Conservation (phyloP, 352 stramenopile genomes). For the Phytophthora nicotianae region DNA sequence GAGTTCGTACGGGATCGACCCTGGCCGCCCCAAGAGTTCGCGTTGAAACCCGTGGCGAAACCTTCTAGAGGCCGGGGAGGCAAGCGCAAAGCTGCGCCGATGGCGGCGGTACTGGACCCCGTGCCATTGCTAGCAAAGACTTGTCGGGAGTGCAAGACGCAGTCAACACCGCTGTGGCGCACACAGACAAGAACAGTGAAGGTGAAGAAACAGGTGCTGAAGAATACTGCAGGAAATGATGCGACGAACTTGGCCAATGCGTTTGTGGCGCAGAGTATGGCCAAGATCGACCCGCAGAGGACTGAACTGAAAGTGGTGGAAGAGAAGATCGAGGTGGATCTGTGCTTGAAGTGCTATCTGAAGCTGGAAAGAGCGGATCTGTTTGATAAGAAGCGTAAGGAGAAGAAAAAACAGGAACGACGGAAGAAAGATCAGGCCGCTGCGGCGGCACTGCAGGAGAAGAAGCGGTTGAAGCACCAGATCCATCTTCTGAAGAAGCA, state of each 20-base stretch:
- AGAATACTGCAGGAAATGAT: background rate
- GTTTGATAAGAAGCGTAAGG: slow-evolving; percentile 58
- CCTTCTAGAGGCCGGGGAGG: slow-evolving; percentile 44
- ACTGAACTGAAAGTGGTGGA: slow-evolving; percentile 27
- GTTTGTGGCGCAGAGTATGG: slow-evolving; percentile 18
- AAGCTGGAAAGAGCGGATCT: slow-evolving; percentile 71
- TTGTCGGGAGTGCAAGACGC: slow-evolving; percentile 53
- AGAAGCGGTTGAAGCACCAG: slow-evolving; percentile 54
- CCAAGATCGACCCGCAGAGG: slow-evolving; percentile 11
- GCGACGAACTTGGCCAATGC: slow-evolving; percentile 4
- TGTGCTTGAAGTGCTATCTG: slow-evolving; percentile 76
- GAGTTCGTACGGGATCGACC: slow-evolving; percentile 62
- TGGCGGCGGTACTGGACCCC: slow-evolving; percentile 52
- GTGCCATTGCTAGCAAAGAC: slow-evolving; percentile 37
- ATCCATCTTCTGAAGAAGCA: slow-evolving; percentile 64
- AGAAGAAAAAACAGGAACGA: slow-evolving; percentile 42
- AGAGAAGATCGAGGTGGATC: slow-evolving; percentile 40
- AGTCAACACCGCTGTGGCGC: slow-evolving; percentile 73
- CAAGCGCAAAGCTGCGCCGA: slow-evolving; percentile 66
- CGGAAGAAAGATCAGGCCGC: slow-evolving; percentile 35
- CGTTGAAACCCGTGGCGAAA: slow-evolving; percentile 59
- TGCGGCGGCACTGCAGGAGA: slow-evolving; percentile 33
- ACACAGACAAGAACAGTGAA: slow-evolving; percentile 35
- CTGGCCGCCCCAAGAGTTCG: slow-evolving; percentile 82
- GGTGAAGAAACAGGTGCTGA: slow-evolving; percentile 20